Base-by-base conservation (phyloP, 208 protist species). In the Acanthamoeba healyi region DNA sequence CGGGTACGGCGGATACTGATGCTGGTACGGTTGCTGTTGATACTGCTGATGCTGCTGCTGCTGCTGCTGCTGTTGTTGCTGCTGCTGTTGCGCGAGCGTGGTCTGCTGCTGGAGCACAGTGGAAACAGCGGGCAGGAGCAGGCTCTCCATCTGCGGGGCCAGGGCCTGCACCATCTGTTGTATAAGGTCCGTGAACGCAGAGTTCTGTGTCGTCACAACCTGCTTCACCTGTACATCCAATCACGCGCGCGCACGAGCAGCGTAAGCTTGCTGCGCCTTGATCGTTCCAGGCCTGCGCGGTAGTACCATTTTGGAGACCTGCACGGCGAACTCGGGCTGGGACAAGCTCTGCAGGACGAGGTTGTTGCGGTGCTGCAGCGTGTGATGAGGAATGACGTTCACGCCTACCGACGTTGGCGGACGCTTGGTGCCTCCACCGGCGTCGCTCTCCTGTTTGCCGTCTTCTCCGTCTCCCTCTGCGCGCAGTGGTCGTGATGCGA, bases 131-230 rank as follows among this genome's bases (percentile, higher is more conserved):
- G 77, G 77, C 44, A 58, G 0, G n/a, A 86, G 77, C 6, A 86
- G 77, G 42, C 32, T 58, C 32, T 86, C 44, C 77, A 86, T 86
- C 26, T 86, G 77, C 40, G 77, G 77, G 4, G 77, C 77, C 44
- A 86, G 77, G 14, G 77, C 77, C 77, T 58, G 77, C 10, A 86
- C 77, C 77, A 86, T 86, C 46, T 86, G 77, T 36, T 86, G 77
- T 58, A 86, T 32, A 24, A 86, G 77, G 17, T 86, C 77, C 44
- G 77, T 86, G 46, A 86, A 58, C 22, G 77, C 77, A 14, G 77
- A 6, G 77, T 86, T 86, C 42, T 86, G 77, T 32, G 77, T 86
- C 46, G 77, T 40, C 29, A 86, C 77, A 19, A 86, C 77, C 32
- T 86, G 77, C 34, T 15, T 32, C 77, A 86, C 77, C 77, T 86